phyloP scores from a whole-genome alignment of 371 early-diverging fungal species.

The Nematocida sp. region DNA sequence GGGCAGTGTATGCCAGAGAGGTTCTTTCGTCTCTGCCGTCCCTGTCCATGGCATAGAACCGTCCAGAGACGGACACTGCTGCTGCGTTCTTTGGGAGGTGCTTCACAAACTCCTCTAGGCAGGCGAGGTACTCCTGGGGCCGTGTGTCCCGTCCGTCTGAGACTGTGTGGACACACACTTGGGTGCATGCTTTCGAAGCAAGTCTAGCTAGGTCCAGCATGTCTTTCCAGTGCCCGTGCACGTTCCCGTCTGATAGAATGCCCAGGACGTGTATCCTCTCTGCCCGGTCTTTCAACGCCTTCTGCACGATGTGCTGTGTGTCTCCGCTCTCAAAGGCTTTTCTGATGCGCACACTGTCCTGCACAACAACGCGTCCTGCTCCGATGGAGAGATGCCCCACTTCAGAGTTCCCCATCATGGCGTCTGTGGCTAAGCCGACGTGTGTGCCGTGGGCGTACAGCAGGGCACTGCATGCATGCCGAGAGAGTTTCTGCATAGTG shows the following conservation, averaged over 20 bases:
- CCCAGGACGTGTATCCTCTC: slow-evolving; percentile 79
- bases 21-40: slow-evolving; percentile 97
- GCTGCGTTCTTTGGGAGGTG: slow-evolving; percentile 68
- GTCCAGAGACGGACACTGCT: slow-evolving; percentile 81
- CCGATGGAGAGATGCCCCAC: slow-evolving; percentile 99
- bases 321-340: slow-evolving; percentile 70
- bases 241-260: slow-evolving; percentile 88
- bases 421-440: slow-evolving; percentile 86
- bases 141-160: slow-evolving; percentile 96
- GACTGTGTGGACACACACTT: slow-evolving; percentile 85
- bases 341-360: slow-evolving; percentile 68
- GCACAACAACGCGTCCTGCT: slow-evolving; percentile 91
- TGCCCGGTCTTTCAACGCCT: slow-evolving; percentile 55
- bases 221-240: slow-evolving; percentile 92
- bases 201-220: slow-evolving; percentile 73
- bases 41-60: slow-evolving; percentile 99
- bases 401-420: slow-evolving; percentile 97
- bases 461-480: slow-evolving; percentile 58
- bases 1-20: slow-evolving; percentile 69
- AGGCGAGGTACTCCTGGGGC: slow-evolving; percentile 70
- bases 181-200: slow-evolving; percentile 76
- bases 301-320: slow-evolving; percentile 31
- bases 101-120: neutral
- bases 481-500: slow-evolving; percentile 43
- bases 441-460: slow-evolving; percentile 86